Evolutionary conservation across 179 eudicot genomes (phyloP), one percentile per base, ranked within the genome.

Genomic region (Beta corolliflora): DNA sequence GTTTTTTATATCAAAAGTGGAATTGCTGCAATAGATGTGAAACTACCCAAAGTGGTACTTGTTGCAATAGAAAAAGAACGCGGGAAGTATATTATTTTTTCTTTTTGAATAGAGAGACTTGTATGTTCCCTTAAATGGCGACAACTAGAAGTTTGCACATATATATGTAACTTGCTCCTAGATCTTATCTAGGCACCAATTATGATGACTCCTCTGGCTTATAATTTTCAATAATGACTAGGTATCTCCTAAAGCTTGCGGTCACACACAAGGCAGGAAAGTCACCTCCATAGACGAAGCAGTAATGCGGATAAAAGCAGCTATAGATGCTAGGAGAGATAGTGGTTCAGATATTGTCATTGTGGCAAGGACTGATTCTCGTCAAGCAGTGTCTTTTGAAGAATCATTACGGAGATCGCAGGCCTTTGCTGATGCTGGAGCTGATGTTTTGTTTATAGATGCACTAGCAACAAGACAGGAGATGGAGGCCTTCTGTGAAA

Each of bases 241-340:
- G 99, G 97, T 94, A 50, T 91, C 99, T 80, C 99, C 99, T 14
- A 95, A 95, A 91, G 98, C 99, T 78, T 95, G 99, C 79, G 99
- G 99, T 83, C 99, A 95, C 79, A 95, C 97, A 71, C 90, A 75
- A 50, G 99, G 99, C 76, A 91, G 99, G 83, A 92, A 89, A 88
- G 99, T 95, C 74, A 92, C 93, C 61, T 87, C 97, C 66, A 87
- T 96, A 80, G 97, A 91, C 79, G 99, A 94, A 90, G 98, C 99
- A 68, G 83, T 95, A 74, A 89, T 95, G 92, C 97, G 88, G 84
- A 89, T 95, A 81, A 94, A 88, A 90, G 98, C 99, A 80, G 98
- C 99, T 79, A 93, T 92, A 77, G 97, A 95, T 95, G 98, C 97
- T 85, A 88, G 98, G 25, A 87, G 79, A 78, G 99, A 95, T 80